Percentiles rank a stretch among this genome's conserved stretches.
phyloP scores from a whole-genome alignment of 495 filamentous ascomycete genomes.

The Chaetomium cochliodes region DNA sequence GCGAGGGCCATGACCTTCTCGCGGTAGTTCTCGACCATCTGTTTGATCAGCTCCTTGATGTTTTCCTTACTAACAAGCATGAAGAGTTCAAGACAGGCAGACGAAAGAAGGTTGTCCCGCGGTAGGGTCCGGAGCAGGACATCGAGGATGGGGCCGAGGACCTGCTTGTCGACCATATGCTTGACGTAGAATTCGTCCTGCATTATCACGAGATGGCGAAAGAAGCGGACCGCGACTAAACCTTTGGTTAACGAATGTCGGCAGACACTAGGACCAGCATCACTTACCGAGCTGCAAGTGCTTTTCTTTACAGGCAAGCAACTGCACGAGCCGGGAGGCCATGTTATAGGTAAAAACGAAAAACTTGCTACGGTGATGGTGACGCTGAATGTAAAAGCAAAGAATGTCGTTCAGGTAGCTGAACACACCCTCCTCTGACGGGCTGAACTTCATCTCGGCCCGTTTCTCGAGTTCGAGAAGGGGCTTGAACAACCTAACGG shows the following conservation, averaged over 20 bases:
- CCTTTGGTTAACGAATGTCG: not conserved
- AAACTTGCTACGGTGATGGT: slow-evolving; percentile 80
- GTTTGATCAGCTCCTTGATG: slow-evolving; percentile 75
- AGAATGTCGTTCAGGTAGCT: slow-evolving; percentile 91
- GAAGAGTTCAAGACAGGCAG: slow-evolving; percentile 94
- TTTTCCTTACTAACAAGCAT: slow-evolving; percentile 85
- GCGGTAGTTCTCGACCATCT: slow-evolving; percentile 86
- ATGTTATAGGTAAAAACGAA: slow-evolving; percentile 82
- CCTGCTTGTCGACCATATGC: slow-evolving; percentile 77
- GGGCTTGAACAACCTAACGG: slow-evolving; percentile 81
- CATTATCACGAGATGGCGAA: slow-evolving; percentile 80
- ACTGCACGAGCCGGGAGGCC: slow-evolving; percentile 74
- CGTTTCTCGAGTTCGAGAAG: slow-evolving; percentile 76
- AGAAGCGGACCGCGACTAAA: slow-evolving; percentile 87
- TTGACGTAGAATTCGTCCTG: slow-evolving; percentile 92
- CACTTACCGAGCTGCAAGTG: slow-evolving; percentile 84
- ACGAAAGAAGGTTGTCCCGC: slow-evolving; percentile 92
- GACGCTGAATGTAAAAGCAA: slow-evolving; percentile 89
- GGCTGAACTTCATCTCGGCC: slow-evolving; percentile 51
- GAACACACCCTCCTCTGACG: slow-evolving; percentile 84
- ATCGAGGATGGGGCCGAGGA: slow-evolving; percentile 84
- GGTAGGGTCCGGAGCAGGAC: slow-evolving; percentile 89
- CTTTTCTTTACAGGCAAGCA: slow-evolving; percentile 84
- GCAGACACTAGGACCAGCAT: not conserved
- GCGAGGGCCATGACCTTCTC: slow-evolving; percentile 74